Percentiles rank a stretch among this genome's conserved stretches.
phyloP scores from a whole-genome alignment of 345 rosid genomes.

The Pelargonium nanum region DNA sequence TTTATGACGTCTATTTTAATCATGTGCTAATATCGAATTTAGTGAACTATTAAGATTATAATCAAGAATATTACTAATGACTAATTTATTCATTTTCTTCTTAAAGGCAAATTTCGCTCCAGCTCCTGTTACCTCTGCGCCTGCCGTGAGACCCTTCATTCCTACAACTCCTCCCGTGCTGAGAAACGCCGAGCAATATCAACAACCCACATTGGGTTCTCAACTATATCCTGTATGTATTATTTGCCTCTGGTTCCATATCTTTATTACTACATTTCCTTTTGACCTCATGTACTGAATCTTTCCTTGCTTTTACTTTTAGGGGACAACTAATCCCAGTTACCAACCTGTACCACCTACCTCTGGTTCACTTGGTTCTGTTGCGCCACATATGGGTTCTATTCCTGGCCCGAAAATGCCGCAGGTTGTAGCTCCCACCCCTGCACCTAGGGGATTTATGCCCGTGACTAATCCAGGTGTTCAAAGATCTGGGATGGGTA shows the following conservation, averaged over 20 bases:
- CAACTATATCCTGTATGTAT: constrained; percentile 74
- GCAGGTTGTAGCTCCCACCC: constrained; percentile 42
- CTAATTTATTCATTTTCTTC: constrained; percentile 9
- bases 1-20: background rate
- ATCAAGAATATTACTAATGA: background rate
- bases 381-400: constrained; percentile 39
- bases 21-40: background rate
- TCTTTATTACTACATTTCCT: constrained; percentile 1
- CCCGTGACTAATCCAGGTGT: constrained; percentile 47
- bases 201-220: constrained; percentile 65
- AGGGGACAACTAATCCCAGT: constrained; percentile 49
- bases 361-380: constrained; percentile 40
- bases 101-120: constrained; percentile 49
- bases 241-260: constrained; percentile 2
- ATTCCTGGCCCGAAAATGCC: constrained; percentile 45
- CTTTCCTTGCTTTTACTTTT: constrained; percentile 16
- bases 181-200: constrained; percentile 74
- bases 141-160: constrained; percentile 56
- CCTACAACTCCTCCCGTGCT: constrained; percentile 74
- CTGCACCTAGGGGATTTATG: constrained; percentile 51
- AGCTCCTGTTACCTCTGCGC: constrained; percentile 40
- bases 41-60: background rate
- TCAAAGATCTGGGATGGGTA: constrained; percentile 57
- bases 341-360: constrained; percentile 47
- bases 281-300: constrained; percentile 5